Conservation (phyloP, 768 basidiomycete genomes). For the Hemileccinum rubropunctum region DNA sequence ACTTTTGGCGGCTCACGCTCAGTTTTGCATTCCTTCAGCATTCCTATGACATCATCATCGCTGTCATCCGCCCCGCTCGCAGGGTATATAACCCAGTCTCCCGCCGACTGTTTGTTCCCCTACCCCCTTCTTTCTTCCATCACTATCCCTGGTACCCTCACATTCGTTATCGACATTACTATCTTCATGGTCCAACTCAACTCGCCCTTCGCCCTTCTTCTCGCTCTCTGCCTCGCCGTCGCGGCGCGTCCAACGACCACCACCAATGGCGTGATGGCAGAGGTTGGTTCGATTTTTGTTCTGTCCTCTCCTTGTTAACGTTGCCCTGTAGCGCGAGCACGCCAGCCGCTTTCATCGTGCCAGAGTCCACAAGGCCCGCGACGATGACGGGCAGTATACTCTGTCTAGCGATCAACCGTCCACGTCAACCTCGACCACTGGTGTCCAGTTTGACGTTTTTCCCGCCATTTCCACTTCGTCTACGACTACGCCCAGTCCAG, state of each 20-base stretch:
- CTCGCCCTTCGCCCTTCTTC: conserved; percentile 28
- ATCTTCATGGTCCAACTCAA: conserved; percentile 30
- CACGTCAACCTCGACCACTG: not conserved
- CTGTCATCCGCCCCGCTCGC: not conserved
- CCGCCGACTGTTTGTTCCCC: not conserved
- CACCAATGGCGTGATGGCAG: conserved; percentile 1
- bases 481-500: too few species aligned
- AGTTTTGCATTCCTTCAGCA: too few species aligned
- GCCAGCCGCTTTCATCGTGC: conserved; percentile 15
- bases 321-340: conserved; percentile 10
- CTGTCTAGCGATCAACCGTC: too few species aligned
- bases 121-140: conserved; percentile 9
- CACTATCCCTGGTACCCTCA: conserved; percentile 16
- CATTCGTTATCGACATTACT: conserved; percentile 28
- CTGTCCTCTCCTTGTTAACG: conserved; percentile 2
- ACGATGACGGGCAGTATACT: conserved; percentile 17
- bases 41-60: too few species aligned
- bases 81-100: conserved; percentile 21
- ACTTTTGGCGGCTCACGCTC: too few species aligned
- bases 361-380: conserved; percentile 7
- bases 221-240: conserved; percentile 26
- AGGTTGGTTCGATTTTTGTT: conserved; percentile 6
- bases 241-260: conserved; percentile 14
- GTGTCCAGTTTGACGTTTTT: not conserved
- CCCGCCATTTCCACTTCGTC: not conserved